Evolutionary conservation across 2,329 filamentous ascomycete genomes (phyloP), one percentile per base, ranked within the genome.

Genomic region (Fragosphaeria purpurea): DNA sequence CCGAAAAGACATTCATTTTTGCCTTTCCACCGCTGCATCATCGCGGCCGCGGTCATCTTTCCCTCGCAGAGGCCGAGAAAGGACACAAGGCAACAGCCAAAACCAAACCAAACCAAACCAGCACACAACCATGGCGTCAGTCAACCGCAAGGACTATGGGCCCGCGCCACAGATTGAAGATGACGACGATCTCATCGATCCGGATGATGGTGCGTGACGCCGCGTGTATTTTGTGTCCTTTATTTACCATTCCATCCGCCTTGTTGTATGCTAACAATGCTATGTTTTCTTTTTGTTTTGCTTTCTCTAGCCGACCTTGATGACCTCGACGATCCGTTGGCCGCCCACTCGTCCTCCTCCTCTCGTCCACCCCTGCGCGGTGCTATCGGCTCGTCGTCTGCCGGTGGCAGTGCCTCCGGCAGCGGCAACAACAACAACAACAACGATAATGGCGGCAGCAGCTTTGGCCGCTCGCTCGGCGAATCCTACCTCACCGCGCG

Each of bases 281-380:
- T 6, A 3, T 37, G 7, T 37, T 37, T 7, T 30, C 35, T 37
- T 37, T 7, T 30, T 8, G 7, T 32, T 22, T 13, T 43, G 10
- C 37, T 39, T 10, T 22, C 37, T 43, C 41, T 61, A 88, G 87
- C 86, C 62, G 88, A 89, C 60, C 82, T 96, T 62, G 86, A 93
- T 67, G 89, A 96, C 66, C 88, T 95, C 62, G 90, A 96, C 63
- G 89, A 96, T 68, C 89, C 90, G 41, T 76, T 93, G 57, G 74
- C 77, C 56, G 68, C 70, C 53, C 73, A 76, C 57, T 76, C 75
- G 52, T 82, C 85, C 56, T 82, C 85, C 57, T 38, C 44, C 4
- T 85, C 89, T 62, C 83, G 85, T 58, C 81, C 88, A 47, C 88
- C 88, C 50, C 74, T 95, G 57, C 85, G 86, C 46, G 89, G 90